Base-by-base conservation (phyloP, 2,329 filamentous ascomycete species). In the Arthrobotrys pseudoclavata region DNA sequence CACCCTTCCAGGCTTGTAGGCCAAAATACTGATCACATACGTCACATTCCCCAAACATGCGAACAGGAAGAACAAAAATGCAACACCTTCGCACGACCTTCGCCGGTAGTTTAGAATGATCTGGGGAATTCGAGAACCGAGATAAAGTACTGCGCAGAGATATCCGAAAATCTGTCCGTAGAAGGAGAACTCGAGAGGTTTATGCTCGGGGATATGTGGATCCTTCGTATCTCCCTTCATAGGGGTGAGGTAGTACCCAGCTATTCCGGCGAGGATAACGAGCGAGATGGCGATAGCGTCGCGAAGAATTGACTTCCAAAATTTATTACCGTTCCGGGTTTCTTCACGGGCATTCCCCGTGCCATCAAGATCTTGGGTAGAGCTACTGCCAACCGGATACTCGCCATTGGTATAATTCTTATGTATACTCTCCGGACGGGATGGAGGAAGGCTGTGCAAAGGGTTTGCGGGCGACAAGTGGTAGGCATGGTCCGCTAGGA, bases 41-140 rank as follows among this genome's bases (percentile, higher is more conserved):
- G 94, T 97, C 80, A 97, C 84, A 83, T 99, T 99, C 1, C 96
- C 96, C 4, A 98, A 89, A 83, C 95, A 98, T 3, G 96, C 96
- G 83, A 99, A 98, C 22, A 98, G 86, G 85, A 98, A 98, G 85
- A 98, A 99, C 10, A 98, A 87, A 85, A 97, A 90, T 80, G 92
- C 95, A 20, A 99, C 91, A 2, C 96, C 96, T 69, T 98, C 94
- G 0, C 94, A 97, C 50, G 91, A 94, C 85, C 97, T 97, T 79
- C 96, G 91, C 20, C 92, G 89, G 85, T 93, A 97, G 84, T 98
- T 99, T 66, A 98, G 89, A 6, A 97, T 87, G 1, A 99, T 87
- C 85, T 99, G 96, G 0, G 96, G 96, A 5, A 98, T 85, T 7
- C 96, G 91, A 0, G 92, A 96, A 22, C 93, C 93, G 10, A 98